Conservation (phyloP, 768 basidiomycete species). For the Boletus fagicola region DNA sequence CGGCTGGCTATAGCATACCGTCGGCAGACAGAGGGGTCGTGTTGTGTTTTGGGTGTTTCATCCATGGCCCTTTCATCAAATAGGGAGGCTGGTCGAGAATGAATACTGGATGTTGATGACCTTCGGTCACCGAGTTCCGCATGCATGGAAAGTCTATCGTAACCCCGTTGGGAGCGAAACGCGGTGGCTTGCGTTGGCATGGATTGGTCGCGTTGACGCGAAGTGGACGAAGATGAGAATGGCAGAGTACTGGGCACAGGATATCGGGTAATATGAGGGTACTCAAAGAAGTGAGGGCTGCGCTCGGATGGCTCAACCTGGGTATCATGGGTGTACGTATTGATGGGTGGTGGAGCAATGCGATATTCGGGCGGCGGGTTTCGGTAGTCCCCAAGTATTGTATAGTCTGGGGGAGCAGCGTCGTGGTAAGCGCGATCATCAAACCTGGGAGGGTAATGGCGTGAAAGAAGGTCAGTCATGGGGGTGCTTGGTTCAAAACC, state of each 20-base stretch:
- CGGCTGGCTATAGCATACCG: background rate
- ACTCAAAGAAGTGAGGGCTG: slow-evolving; percentile 27
- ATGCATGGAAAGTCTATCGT: slow-evolving; percentile 10
- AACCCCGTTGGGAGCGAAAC: slow-evolving; percentile 11
- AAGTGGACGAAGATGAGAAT: slow-evolving; percentile 2
- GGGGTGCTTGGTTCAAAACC: slow-evolving; percentile 20
- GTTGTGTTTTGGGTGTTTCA: slow-evolving; percentile 4
- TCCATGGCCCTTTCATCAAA: slow-evolving; percentile 5
- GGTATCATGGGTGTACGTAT: slow-evolving; percentile 12
- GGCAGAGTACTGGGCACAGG: slow-evolving; percentile 27
- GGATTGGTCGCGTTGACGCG: slow-evolving; percentile 5
- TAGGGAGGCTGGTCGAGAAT: slow-evolving; percentile 9
- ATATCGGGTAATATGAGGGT: slow-evolving; percentile 28
- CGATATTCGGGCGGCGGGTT: slow-evolving; percentile 17
- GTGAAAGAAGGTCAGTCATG: slow-evolving; percentile 10
- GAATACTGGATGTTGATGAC: slow-evolving; percentile 11
- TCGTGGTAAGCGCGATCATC: slow-evolving; percentile 11
- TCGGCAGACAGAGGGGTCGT: background rate
- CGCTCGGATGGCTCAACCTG: slow-evolving; percentile 10
- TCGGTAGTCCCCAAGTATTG: slow-evolving; percentile 12
- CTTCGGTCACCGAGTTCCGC: slow-evolving; percentile 9
- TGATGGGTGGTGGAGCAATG: slow-evolving; percentile 7
- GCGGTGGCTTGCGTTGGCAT: slow-evolving; percentile 2
- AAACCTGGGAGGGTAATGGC: slow-evolving; percentile 5
- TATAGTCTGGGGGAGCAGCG: slow-evolving; percentile 15